Evolutionary conservation across 495 filamentous ascomycete genomes (phyloP).

Genomic region (Neurospora sp.): DNA sequence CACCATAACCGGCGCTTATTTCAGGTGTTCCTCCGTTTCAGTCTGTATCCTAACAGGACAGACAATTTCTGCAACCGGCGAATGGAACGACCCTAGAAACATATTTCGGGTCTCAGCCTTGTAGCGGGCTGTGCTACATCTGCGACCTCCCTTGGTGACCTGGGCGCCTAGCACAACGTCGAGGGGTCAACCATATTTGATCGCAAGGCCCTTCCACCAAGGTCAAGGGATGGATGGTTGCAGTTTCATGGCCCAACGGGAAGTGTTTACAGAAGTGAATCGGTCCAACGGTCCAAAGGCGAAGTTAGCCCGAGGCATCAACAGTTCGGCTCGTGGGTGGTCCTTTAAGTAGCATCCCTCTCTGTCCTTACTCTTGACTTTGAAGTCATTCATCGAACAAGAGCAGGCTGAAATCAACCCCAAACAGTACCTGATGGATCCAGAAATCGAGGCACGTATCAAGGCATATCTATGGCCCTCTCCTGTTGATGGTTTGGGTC

Average conservation of each 20-base stretch:
- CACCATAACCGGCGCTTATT: neutral
- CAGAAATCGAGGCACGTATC: neutral
- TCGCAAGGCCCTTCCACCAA: neutral
- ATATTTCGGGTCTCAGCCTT: neutral
- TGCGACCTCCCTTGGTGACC: neutral
- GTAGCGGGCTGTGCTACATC: neutral
- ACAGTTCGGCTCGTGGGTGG: neutral
- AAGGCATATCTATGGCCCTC: neutral
- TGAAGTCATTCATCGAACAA: neutral
- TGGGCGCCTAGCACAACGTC: neutral
- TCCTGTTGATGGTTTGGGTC: neutral
- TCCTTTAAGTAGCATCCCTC: neutral
- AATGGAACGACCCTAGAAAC: neutral
- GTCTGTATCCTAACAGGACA: neutral
- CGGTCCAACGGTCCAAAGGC: too few relatives aligned
- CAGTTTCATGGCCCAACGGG: neutral
- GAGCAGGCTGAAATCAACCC: neutral
- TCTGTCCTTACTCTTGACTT: neutral
- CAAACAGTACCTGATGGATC: neutral
- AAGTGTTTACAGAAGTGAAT: neutral
- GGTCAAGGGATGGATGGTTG: neutral
- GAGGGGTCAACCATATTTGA: neutral
- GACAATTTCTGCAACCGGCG: neutral
- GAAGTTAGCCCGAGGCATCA: neutral
- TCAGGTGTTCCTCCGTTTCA: neutral